Evolutionary conservation across 345 rosid species (phyloP), one percentile per base, ranked within the genome.

Genomic region (Sisymbrium altissimum): DNA sequence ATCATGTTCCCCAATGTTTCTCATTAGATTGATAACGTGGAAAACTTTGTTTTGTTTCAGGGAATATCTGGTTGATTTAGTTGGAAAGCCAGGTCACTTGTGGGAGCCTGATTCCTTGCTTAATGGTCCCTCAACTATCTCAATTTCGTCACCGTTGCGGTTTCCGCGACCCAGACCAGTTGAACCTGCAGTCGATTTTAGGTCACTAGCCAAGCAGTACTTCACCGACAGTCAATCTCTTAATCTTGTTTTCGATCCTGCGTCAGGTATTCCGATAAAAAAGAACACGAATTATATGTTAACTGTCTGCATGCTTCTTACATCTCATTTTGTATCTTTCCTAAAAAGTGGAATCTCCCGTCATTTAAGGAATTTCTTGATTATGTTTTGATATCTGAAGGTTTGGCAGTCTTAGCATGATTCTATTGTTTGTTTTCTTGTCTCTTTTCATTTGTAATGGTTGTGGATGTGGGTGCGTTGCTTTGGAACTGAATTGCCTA

Each of bases 41-140:
- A 67, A n/a, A 4, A 65, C 12, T 53, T 58, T 44, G 50, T 72
- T 64, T 70, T 74, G 30, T 89, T 84, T 72, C 97, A 92, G 98
- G 93, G 99, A 96, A 80, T 92, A 85, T 82, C 81, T 90, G 72
- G 86, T 96, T 76, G 99, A 96, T 81, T 90, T 96, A 85, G 81
- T 89, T 41, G 95, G 87, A 81, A 89, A 81, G 84, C 96, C 99
- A 39, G 99, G 99, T 69, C 83, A 85, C 81, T 76, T 96, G 78
- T 85, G 88, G 66, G 95, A 88, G 81, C 99, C 99, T 0, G 87
- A 90, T 83, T 96, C 99, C 86, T 84, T 88, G 87, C 88, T 92
- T 71, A 92, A 92, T 81, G 99, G 98, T 76, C 99, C 92, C 70
- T 86, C 93, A 66, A 86, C 99, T 82, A 92, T 96, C 66, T 79